phyloP scores from a whole-genome alignment of 2,329 filamentous ascomycete species.

The Hysterium pulicare region DNA sequence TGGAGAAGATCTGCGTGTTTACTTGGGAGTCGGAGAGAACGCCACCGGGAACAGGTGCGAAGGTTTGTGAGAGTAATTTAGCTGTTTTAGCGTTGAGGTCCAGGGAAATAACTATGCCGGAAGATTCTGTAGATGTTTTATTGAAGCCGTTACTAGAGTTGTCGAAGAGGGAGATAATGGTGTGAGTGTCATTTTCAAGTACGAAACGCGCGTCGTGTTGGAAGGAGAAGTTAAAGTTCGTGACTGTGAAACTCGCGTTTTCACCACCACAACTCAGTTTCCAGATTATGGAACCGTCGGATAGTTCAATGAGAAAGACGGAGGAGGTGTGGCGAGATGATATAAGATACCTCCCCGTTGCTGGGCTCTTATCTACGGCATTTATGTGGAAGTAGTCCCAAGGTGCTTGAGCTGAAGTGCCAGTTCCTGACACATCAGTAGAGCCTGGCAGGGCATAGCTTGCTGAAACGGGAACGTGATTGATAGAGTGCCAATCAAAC shows the following conservation, averaged over 20 bases:
- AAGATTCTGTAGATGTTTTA: not conserved
- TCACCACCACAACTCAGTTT: constrained; percentile 25
- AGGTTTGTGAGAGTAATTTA: not conserved
- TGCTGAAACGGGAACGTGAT: constrained; percentile 53
- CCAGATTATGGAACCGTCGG: constrained; percentile 18
- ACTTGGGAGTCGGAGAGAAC: constrained; percentile 51
- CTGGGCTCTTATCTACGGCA: constrained; percentile 39
- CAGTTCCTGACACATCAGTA: constrained; percentile 45
- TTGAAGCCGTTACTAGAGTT: constrained; percentile 21
- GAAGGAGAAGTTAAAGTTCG: constrained; percentile 9
- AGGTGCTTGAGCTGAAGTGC: constrained; percentile 43
- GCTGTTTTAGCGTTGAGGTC: not conserved
- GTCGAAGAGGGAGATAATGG: constrained; percentile 9
- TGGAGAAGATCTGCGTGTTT: constrained; percentile 53
- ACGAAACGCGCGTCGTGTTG: constrained; percentile 10
- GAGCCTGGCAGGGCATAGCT: constrained; percentile 44
- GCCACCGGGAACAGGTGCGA: constrained; percentile 15
- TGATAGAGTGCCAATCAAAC: constrained; percentile 59
- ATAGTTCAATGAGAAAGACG: constrained; percentile 12
- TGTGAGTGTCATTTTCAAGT: constrained; percentile 8
- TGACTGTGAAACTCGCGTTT: constrained; percentile 39
- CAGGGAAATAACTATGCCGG: not conserved
- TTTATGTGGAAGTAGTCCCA: constrained; percentile 58
- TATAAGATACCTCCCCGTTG: constrained; percentile 14
- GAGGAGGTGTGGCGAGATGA: constrained; percentile 16